Percentiles rank a stretch among this genome's conserved stretches.
Conservation (phyloP, 2,329 filamentous ascomycete genomes). For the Cyanodermella asteris region DNA sequence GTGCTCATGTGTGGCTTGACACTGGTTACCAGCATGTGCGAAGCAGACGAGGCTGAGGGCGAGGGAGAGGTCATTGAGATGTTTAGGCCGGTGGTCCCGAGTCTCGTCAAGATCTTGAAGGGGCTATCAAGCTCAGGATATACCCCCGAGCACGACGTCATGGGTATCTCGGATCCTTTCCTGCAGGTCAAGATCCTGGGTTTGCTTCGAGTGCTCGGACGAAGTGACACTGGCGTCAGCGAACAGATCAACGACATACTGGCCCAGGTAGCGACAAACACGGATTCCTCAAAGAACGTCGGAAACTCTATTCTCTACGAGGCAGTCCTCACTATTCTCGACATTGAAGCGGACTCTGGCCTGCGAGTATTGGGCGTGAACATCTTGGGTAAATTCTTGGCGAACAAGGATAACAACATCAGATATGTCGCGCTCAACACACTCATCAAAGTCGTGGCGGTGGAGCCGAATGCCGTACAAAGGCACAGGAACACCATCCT, state of each 20-base stretch:
- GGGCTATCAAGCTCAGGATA: slow-evolving; percentile 86
- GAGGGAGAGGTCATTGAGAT: slow-evolving; percentile 77
- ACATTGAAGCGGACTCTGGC: slow-evolving; percentile 93
- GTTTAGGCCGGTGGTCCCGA: slow-evolving; percentile 69
- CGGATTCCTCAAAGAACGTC: slow-evolving; percentile 93
- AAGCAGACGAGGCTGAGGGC: slow-evolving; percentile 80
- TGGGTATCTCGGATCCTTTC: slow-evolving; percentile 93
- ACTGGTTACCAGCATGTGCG: slow-evolving; percentile 74
- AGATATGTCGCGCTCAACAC: slow-evolving; percentile 96
- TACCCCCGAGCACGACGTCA: slow-evolving; percentile 93
- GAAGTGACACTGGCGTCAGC: slow-evolving; percentile 68
- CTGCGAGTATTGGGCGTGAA: slow-evolving; percentile 89
- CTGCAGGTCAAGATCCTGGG: slow-evolving; percentile 89
- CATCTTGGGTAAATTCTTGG: slow-evolving; percentile 90
- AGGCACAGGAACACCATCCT: slow-evolving; percentile 92
- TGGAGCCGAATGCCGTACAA: slow-evolving; percentile 94
- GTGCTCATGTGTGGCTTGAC: slow-evolving; percentile 85
- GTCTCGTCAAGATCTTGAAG: slow-evolving; percentile 76
- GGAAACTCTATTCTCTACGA: slow-evolving; percentile 97
- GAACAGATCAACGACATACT: slow-evolving; percentile 98
- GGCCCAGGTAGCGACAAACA: slow-evolving; percentile 93
- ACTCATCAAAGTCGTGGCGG: slow-evolving; percentile 89
- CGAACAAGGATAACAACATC: slow-evolving; percentile 99
- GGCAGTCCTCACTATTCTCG: slow-evolving; percentile 85
- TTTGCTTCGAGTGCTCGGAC: slow-evolving; percentile 62